phyloP scores from a whole-genome alignment of 345 rosid genomes.

The Crucihimalaya himalaica region DNA sequence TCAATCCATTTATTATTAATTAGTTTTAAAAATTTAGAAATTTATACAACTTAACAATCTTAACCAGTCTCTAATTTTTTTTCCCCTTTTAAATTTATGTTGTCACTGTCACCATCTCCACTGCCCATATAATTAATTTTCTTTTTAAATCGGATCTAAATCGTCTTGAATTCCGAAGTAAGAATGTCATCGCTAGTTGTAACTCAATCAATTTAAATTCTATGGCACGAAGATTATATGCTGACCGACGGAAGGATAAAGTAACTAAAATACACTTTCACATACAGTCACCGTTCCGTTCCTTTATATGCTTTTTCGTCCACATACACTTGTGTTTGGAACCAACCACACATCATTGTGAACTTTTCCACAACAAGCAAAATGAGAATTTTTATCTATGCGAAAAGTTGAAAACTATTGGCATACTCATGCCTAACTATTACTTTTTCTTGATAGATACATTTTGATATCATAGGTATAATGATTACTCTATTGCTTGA shows the following conservation, averaged over 20 bases:
- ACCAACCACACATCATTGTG: slow-evolving; percentile 2
- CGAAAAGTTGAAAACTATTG: background rate
- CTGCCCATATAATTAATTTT: background rate
- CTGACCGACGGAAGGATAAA: background rate
- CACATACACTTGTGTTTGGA: background rate
- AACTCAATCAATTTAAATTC: background rate
- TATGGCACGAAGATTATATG: background rate
- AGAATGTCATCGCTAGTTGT: background rate
- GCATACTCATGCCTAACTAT: background rate
- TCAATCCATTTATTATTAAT: no score
- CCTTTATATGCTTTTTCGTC: background rate
- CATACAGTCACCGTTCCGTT: slow-evolving; percentile 20
- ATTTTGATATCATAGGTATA: background rate
- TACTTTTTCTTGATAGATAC: slow-evolving; percentile 10
- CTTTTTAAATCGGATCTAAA: background rate
- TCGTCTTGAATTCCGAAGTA: background rate
- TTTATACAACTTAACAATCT: no score
- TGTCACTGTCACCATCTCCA: background rate
- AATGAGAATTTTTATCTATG: background rate
- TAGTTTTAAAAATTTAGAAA: no score
- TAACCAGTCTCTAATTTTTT: background rate
- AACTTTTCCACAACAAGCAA: background rate
- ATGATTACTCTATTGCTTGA: background rate
- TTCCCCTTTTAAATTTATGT: background rate
- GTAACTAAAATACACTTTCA: background rate